Evolutionary conservation across 202 grass and related monocot species (phyloP).

Genomic region (Carex arenaria): DNA sequence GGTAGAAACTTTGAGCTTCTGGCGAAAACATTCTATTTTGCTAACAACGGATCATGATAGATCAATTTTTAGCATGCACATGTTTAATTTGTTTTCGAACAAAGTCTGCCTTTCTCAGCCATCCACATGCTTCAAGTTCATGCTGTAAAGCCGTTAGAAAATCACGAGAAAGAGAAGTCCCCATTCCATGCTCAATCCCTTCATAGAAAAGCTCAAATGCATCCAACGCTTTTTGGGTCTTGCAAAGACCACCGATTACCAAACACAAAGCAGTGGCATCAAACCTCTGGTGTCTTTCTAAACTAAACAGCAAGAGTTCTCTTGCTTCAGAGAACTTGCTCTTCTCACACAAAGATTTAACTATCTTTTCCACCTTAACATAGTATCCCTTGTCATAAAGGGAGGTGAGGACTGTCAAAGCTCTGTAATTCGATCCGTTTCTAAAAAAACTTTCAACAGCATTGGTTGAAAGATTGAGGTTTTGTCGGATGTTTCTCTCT

Average conservation of each 20-base stretch:
- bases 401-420: constrained; percentile 42
- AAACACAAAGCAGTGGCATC: constrained; percentile 18
- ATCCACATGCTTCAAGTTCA: constrained; percentile 50
- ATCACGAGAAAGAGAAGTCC: constrained; percentile 33
- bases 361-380: constrained; percentile 75
- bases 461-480: constrained; percentile 64
- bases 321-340: constrained; percentile 66
- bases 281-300: constrained; percentile 41
- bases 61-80: constrained; percentile 8
- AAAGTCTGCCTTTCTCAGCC: constrained; percentile 55
- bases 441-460: constrained; percentile 43
- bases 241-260: constrained; percentile 66
- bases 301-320: constrained; percentile 59
- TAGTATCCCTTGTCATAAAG: constrained; percentile 63
- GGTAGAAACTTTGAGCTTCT: not conserved
- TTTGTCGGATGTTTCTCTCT: constrained; percentile 63
- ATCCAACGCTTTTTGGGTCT: constrained; percentile 36
- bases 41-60: not conserved
- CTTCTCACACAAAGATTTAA: constrained; percentile 35
- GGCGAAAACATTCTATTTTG: not conserved
- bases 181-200: constrained; percentile 40
- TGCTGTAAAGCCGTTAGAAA: constrained; percentile 51
- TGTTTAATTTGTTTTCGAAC: constrained; percentile 60
- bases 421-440: constrained; percentile 34
- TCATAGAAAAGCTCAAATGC: constrained; percentile 71